Evolutionary conservation across 495 filamentous ascomycete species (phyloP), one percentile per base, ranked within the genome.

Genomic region (Umbilicaria muhlenbergii): DNA sequence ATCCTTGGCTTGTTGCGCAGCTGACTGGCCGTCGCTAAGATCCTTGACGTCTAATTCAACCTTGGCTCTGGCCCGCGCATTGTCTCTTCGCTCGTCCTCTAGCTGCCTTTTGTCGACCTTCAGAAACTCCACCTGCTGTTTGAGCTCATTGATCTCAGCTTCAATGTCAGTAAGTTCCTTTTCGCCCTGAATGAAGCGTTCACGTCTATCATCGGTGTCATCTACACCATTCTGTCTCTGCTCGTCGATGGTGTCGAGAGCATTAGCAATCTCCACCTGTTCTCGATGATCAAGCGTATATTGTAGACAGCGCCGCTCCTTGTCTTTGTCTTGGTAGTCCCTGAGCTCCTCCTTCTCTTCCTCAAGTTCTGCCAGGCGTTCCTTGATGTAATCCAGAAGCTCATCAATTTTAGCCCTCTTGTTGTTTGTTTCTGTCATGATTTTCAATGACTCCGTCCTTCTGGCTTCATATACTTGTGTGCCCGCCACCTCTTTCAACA

Each of bases 401-500:
- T 94, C 91, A 53, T 99, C 91, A 43, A 95, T 95, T 66, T 95
- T 95, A 7, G 74, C 64, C 36, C 87, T 79, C 63, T 94, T 96
- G 59, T 82, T 93, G 57, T 89, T 86, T 11, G 91, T 95, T 46
- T 96, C 92, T 39, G 77, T 73, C 88, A 99, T 95, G 55, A 99
- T 94, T 61, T 92, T 94, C 47, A 94, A 63, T 28, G 83, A 91
- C 59, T 96, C 88, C 15, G 81, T 69, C 39, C 92, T 71, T 42
- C 88, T 77, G 33, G 86, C 81, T 61, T 99, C 91, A 60, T 99
- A 99, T 19, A 93, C 86, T 54, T 94, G 86, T 4, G 91, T 96
- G 36, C 91, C 91, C 2, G 91, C 92, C 16, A 99, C 92, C 53
- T 99, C 89, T 61, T 99, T 99, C 42, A 99, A 65, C 21, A 99